Base-by-base conservation (phyloP, 2,329 filamentous ascomycete species). In the Venturia aucupariae region DNA sequence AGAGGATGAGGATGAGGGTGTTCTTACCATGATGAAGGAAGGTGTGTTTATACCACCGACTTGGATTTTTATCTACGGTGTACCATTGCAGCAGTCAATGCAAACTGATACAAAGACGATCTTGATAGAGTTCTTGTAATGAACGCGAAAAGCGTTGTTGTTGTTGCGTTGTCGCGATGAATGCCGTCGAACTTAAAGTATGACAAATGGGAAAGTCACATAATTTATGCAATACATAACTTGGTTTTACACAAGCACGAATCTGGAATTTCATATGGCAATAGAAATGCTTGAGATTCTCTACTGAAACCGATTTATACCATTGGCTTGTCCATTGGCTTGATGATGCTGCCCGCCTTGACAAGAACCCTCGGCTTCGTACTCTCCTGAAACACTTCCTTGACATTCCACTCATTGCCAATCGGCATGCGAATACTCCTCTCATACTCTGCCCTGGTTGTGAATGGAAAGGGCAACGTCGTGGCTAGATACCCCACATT, bases 331-430 rank as follows among this genome's bases (percentile, higher is more conserved):
- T 88, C 86, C 84, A 99, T 90, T 48, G 94, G 90, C 71, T 86
- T 84, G 76, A 99, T 94, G 75, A 99, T 92, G 69, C 95, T 82
- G 59, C 94, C 94, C 78, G 92, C 90, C 81, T 96, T 97, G 75
- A 96, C 80, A 75, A 97, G 81, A 68, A 97, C 84, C 70, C 91
- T 86, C 65, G 94, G 94, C 83, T 93, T 96, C 66, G 90, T 96
- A 67, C 85, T 85, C 70, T 89, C 86, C 80, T 97, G 92, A 82
- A 94, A 94, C 17, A 89, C 91, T 79, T 91, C 86, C 83, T 96
- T 97, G n/a, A 93, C 97, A 69, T 87, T 86, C 92, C 93, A 99
- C 76, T 99, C 93, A 19, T 89, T 90, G 1, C 94, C 94, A 66
- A 97, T 85, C 1, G 94, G 94, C 69, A 97, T 78, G 54, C 93